These are phyloP conservation scores for Fusarium denticulatum DNA, from an alignment of 2,329 filamentous ascomycete species.

Conservation along the genomic window DNA sequence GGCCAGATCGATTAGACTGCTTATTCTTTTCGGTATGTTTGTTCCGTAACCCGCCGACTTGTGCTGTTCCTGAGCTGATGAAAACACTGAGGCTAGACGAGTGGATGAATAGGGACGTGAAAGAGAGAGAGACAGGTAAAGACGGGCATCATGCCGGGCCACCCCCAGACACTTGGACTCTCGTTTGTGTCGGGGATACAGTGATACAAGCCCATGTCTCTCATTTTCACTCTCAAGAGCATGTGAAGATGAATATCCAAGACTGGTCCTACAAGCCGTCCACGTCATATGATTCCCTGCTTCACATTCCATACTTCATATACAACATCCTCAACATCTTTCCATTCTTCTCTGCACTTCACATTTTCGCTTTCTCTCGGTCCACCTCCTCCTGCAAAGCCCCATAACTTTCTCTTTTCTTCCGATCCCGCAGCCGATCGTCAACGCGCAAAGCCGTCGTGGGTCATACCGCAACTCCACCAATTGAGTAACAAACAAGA, in stretches of 20 bases:
- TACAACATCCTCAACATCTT: not conserved
- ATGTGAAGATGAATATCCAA: slow-evolving; percentile 28
- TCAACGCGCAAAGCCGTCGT: slow-evolving; percentile 5
- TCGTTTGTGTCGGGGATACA: not conserved
- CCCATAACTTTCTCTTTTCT: slow-evolving; percentile 14
- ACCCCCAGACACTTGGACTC: slow-evolving; percentile 17
- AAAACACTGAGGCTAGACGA: not conserved
- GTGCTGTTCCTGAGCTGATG: not conserved
- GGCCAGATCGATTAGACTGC: slow-evolving; percentile 25
- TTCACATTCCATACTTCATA: not conserved
- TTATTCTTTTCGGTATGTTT: slow-evolving; percentile 4
- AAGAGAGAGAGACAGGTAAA: not conserved
- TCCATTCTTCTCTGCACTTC: not conserved
- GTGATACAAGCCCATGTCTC: slow-evolving; percentile 19
- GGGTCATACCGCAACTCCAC: not conserved
- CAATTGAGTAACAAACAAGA: not conserved
- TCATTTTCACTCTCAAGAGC: not conserved
- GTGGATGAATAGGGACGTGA: not conserved
- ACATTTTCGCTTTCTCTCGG: slow-evolving; percentile 16
- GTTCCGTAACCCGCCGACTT: slow-evolving; percentile 32
- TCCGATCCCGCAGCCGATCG: slow-evolving; percentile 19
- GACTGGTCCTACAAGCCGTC: slow-evolving; percentile 10
- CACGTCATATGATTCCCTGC: slow-evolving; percentile 31
- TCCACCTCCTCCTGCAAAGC: not conserved
- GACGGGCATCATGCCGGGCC: not conserved